These are phyloP conservation scores for Lactarius sp. DNA, from an alignment of 768 basidiomycete species.

Conservation along the genomic window DNA sequence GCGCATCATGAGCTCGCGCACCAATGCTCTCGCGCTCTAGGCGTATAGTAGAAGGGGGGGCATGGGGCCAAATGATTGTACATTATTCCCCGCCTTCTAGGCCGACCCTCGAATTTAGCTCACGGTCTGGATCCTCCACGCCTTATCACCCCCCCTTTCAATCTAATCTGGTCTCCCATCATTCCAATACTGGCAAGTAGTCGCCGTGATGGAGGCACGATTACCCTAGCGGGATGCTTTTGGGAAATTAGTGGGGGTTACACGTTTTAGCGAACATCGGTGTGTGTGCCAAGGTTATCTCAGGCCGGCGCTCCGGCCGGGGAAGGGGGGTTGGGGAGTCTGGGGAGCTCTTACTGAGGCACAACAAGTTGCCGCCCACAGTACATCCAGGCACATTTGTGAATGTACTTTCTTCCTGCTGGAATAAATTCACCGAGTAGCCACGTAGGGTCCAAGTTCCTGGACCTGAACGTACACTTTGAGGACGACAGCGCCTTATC, in stretches of 20 bases:
- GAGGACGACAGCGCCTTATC: background rate
- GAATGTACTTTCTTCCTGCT: background rate
- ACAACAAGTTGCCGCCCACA: background rate
- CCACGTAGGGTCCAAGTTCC: background rate
- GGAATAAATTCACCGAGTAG: background rate
- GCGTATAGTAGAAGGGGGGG: background rate
- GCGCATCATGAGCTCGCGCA: background rate
- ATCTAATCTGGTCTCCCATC: conserved; percentile 18
- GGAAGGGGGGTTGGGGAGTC: background rate
- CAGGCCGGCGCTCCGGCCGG: conserved; percentile 13
- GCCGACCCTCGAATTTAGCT: background rate
- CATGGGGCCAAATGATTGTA: conserved; percentile 3
- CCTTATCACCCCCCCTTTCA: background rate
- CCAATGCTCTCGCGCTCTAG: background rate
- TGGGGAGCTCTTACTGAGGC: background rate
- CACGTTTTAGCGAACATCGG: conserved; percentile 14
- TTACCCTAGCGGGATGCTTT: conserved; percentile 15
- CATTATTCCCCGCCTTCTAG: background rate
- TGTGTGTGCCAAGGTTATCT: conserved; percentile 4
- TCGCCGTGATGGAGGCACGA: conserved; percentile 15
- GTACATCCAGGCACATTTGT: background rate
- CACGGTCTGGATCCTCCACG: background rate
- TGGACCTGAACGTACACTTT: background rate
- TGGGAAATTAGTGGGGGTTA: conserved; percentile 4
- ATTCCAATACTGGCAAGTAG: conserved; percentile 8